These are phyloP conservation scores for Globisporangium sylvaticum DNA, from an alignment of 352 stramenopile genomes.

Conservation along the genomic window DNA sequence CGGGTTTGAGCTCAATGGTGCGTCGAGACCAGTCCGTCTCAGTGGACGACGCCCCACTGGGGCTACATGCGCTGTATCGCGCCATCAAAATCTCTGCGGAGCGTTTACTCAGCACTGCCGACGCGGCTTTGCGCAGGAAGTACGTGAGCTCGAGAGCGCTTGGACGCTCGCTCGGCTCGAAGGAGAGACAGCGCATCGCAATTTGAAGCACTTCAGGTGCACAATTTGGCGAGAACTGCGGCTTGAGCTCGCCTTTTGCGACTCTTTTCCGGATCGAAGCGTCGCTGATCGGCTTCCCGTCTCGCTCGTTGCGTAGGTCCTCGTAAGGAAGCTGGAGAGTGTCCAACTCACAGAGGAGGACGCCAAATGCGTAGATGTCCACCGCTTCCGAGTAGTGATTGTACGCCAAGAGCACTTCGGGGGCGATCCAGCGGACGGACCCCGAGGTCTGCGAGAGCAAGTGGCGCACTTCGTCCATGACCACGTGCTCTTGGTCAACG, in stretches of 20 bases:
- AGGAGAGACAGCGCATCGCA: conserved; percentile 27
- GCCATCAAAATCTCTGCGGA: conserved; percentile 1
- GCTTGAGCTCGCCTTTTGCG: conserved; percentile 24
- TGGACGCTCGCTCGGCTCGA: conserved; percentile 25
- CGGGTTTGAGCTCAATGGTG: conserved; percentile 28
- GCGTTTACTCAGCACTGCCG: conserved; percentile 18
- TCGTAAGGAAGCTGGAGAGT: conserved; percentile 23
- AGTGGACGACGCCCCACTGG: conserved; percentile 18
- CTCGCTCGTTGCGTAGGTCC: conserved; percentile 1
- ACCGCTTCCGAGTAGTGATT: conserved; percentile 20
- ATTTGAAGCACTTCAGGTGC: conserved; percentile 26
- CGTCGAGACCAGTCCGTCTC: conserved; percentile 23
- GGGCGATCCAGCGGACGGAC: conserved; percentile 20
- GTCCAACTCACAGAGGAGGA: conserved; percentile 21
- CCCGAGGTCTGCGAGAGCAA: conserved; percentile 14
- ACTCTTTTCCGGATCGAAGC: conserved; percentile 26
- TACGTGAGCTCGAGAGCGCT: conserved; percentile 23
- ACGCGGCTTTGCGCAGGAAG: conserved; percentile 18
- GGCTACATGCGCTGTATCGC: conserved; percentile 2
- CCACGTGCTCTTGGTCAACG: neutral
- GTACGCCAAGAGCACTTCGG: conserved; percentile 20
- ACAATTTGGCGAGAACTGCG: conserved; percentile 26
- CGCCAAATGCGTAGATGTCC: conserved; percentile 24
- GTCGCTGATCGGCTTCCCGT: conserved; percentile 14
- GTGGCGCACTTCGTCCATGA: conserved; percentile 21